These are phyloP conservation scores for Paracoccidioides brasiliensis DNA, from an alignment of 2,329 filamentous ascomycete species.

Conservation along the genomic window DNA sequence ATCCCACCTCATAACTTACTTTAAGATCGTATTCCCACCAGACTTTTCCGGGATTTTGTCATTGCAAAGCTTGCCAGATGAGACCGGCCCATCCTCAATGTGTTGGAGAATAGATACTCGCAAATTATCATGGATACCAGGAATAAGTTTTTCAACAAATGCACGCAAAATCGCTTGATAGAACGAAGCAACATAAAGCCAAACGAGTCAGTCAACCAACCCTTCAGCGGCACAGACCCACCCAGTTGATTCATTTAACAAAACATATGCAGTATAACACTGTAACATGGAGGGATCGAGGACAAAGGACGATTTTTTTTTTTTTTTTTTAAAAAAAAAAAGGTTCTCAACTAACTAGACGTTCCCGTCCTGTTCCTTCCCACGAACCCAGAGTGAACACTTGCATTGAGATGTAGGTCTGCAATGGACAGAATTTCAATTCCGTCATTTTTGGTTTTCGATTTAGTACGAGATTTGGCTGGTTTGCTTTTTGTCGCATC, in stretches of 20 bases:
- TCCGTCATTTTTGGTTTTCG: slow-evolving; percentile 40
- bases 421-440: slow-evolving; percentile 57
- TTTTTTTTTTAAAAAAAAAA: no score
- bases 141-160: slow-evolving; percentile 64
- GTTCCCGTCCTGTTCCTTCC: slow-evolving; percentile 76
- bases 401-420: slow-evolving; percentile 57
- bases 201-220: slow-evolving; percentile 3
- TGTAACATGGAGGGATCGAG: background rate
- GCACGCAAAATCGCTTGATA: slow-evolving; percentile 53
- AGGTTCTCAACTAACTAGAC: slow-evolving; percentile 44
- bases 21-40: slow-evolving; percentile 41
- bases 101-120: slow-evolving; percentile 59
- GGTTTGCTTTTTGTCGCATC: slow-evolving; percentile 12
- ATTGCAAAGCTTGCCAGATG: background rate
- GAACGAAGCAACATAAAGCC: background rate
- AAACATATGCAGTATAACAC: background rate
- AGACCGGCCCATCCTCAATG: slow-evolving; percentile 32
- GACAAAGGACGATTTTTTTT: background rate
- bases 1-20: slow-evolving; percentile 50
- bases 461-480: slow-evolving; percentile 27
- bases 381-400: slow-evolving; percentile 62
- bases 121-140: slow-evolving; percentile 55
- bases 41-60: background rate
- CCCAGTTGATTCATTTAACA: background rate
- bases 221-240: background rate